These are phyloP conservation scores for Albugo candida DNA, from an alignment of 352 stramenopile genomes.

Conservation along the genomic window DNA sequence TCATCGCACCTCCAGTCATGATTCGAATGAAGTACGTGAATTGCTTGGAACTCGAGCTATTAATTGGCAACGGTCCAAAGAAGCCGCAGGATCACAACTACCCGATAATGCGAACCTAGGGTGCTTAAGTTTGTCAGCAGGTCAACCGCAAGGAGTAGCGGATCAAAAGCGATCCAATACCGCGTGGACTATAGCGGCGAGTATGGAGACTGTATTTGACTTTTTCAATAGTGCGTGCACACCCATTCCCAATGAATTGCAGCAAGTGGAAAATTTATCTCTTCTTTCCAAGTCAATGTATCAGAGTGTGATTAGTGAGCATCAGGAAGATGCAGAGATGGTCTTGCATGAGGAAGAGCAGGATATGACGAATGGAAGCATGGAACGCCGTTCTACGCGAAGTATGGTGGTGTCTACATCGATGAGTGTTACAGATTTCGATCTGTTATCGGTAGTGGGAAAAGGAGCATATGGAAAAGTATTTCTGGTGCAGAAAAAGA, in stretches of 20 bases:
- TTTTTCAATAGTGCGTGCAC: constrained; percentile 60
- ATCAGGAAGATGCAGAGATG: constrained; percentile 61
- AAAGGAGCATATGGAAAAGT: constrained; percentile 80
- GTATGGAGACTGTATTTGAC: constrained; percentile 69
- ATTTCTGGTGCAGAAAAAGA: constrained; percentile 67
- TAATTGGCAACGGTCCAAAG: constrained; percentile 63
- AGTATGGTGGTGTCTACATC: constrained; percentile 71
- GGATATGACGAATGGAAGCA: background rate
- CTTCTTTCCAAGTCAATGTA: constrained; percentile 6
- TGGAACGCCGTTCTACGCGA: constrained; percentile 15
- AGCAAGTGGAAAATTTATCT: constrained; percentile 64
- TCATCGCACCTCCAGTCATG: constrained; percentile 39
- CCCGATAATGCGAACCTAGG: constrained; percentile 50
- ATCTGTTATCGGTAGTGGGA: constrained; percentile 64
- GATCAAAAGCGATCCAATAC: constrained; percentile 68
- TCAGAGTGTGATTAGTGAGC: constrained; percentile 9
- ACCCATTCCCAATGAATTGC: constrained; percentile 10
- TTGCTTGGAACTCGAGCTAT: constrained; percentile 53
- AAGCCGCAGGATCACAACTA: constrained; percentile 41
- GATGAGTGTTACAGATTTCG: constrained; percentile 77
- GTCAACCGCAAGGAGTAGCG: constrained; percentile 24
- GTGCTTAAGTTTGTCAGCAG: constrained; percentile 55
- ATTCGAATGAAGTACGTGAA: constrained; percentile 42
- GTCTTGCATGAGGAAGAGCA: constrained; percentile 16
- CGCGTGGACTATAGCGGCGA: constrained; percentile 62